Conservation (phyloP, 1,139 yeast genomes). For the Cylindricascospora bacillispora region DNA sequence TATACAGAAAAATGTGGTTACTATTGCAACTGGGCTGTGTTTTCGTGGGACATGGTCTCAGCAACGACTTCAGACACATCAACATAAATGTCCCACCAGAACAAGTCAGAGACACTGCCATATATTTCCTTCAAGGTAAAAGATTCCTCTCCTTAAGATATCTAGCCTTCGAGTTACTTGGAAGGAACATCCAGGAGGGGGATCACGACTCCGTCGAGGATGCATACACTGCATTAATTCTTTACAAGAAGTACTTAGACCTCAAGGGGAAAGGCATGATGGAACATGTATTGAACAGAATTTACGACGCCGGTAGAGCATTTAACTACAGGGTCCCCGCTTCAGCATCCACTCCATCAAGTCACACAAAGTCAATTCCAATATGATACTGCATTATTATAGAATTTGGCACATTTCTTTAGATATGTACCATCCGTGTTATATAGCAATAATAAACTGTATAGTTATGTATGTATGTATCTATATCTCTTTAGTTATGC, state of each 20-base stretch:
- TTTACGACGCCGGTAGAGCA: constrained; percentile 66
- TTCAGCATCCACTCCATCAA: background rate
- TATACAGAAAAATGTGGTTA: constrained; percentile 82
- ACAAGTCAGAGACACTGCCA: constrained; percentile 85
- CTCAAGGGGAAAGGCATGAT: constrained; percentile 46
- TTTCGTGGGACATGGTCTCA: constrained; percentile 90
- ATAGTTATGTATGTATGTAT: too few species aligned
- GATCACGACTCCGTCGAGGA: constrained; percentile 97
- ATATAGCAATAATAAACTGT: too few species aligned
- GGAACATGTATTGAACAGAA: constrained; percentile 45
- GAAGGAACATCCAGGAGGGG: constrained; percentile 72
- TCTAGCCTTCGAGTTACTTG: constrained; percentile 66
- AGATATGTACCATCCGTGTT: too few species aligned
- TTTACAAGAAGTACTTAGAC: constrained; percentile 62
- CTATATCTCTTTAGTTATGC: too few species aligned
- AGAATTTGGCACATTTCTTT: too few species aligned
- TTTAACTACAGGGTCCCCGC: constrained; percentile 47
- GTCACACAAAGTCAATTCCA: background rate
- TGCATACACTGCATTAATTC: constrained; percentile 70
- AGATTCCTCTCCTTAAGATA: constrained; percentile 80
- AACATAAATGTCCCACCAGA: constrained; percentile 73
- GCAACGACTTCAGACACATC: constrained; percentile 85
- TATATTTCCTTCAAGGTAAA: constrained; percentile 57
- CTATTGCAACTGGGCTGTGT: constrained; percentile 78
- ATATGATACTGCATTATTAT: too few species aligned